Evolutionary conservation across 768 basidiomycete genomes (phyloP), one percentile per base, ranked within the genome.

Genomic region (Amanita phalloides): DNA sequence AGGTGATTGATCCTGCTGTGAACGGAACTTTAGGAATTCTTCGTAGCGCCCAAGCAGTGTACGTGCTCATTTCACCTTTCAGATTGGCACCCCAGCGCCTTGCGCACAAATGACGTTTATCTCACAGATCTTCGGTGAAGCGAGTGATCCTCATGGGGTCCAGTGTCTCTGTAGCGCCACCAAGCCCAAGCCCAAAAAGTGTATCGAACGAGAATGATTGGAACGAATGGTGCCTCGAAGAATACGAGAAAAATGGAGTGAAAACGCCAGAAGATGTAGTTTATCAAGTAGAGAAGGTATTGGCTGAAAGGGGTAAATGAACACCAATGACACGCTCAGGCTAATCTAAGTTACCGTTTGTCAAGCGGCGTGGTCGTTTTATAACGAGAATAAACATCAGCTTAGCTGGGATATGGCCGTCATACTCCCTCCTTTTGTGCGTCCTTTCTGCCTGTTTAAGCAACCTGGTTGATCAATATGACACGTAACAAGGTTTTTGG

Each of bases 91-190:
- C 17, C 32, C 30, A 17, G 32, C 4, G 13, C 4, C 4, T 33
- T 13, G 13, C 4, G 0, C 11, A 33, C 11, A 33, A 33, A 4
- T 33, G 32, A 33, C 11, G 11, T 4, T 11, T 13, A 33, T 33
- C 2, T 1, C 4, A 13, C 26, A 17, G 30, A 10, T 55, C 71
- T n/a, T 57, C 61, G 5, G 70, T 90, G 56, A 80, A 84, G 61
- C 77, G 88, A 3, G 68, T 91, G 37, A 78, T 90, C 6, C 64
- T 86, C 53, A 86, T 84, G 0, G 81, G 80, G 8, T 87, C 85
- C 1, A 67, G 62, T 45, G 84, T 77, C 0, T 66, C 82, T 0
- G 57, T 84, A 10, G 55, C 10, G 33, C 13, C 33, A 33, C 74
- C 1, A 59, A 59, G 33, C 6, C 13, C 55, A 20, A 56, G 58